A percentile compares a stretch with the other conserved stretches of the same genome.
phyloP scores from a whole-genome alignment of 75 land plant genomes.

The Sequoiadendron giganteum region DNA sequence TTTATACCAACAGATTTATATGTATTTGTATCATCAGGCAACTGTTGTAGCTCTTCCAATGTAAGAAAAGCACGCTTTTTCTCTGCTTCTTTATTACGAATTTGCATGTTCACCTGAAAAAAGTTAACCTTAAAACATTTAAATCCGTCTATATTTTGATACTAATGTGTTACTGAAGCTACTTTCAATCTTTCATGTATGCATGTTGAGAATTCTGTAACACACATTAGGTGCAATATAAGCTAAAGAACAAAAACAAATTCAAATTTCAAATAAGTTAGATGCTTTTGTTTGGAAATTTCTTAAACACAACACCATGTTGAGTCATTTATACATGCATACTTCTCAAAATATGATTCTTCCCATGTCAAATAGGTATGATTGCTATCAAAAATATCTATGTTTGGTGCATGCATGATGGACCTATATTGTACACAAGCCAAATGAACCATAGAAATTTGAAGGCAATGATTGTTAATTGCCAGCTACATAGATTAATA shows the following conservation, averaged over 20 bases:
- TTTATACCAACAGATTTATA: constrained; percentile 86
- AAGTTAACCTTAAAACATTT: neutral
- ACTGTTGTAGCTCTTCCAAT: constrained; percentile 60
- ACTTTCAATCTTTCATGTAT: neutral
- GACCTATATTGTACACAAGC: neutral
- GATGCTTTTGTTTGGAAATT: neutral
- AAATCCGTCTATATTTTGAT: neutral
- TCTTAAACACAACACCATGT: neutral
- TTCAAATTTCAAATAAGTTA: neutral
- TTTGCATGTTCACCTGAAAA: constrained; percentile 56
- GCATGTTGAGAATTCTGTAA: neutral
- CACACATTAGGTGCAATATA: neutral
- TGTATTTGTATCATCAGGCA: constrained; percentile 83
- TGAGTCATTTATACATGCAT: neutral
- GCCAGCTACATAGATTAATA: neutral
- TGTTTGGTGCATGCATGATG: neutral
- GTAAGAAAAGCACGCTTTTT: constrained; percentile 82
- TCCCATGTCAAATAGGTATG: neutral
- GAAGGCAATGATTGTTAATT: neutral
- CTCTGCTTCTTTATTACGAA: constrained; percentile 69
- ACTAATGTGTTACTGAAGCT: neutral
- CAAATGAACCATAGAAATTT: neutral
- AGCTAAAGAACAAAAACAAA: too few relatives aligned
- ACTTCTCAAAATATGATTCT: neutral
- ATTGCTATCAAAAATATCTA: neutral